phyloP scores from a whole-genome alignment of 208 protist species.

The Crithidia acanthocephali region DNA sequence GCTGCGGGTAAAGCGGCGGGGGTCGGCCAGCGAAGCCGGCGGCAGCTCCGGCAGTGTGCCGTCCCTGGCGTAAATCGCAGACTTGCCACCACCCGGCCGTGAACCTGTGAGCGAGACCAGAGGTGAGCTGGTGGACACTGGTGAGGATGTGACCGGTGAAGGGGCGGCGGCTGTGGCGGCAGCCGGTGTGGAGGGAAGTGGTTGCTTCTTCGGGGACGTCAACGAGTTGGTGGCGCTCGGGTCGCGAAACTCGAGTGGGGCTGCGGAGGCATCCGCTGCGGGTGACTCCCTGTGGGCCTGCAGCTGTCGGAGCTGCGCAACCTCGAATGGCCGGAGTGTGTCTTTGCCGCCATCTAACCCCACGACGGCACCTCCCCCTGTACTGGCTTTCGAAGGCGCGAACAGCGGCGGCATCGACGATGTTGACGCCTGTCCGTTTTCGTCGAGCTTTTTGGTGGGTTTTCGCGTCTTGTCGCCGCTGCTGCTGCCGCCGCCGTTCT shows the following conservation, averaged over 20 bases:
- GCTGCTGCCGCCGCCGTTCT: neutral
- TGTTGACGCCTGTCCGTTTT: neutral
- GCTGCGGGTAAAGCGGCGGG: neutral
- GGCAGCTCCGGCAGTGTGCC: slow-evolving; percentile 13
- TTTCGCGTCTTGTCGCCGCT: neutral
- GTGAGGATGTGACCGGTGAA: neutral
- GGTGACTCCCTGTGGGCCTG: neutral
- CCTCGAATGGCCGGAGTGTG: slow-evolving; percentile 30
- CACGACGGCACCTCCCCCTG: neutral
- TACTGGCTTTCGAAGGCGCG: neutral
- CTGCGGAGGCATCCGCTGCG: neutral
- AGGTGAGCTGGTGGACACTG: neutral
- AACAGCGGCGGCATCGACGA: slow-evolving; percentile 12
- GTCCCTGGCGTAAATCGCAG: slow-evolving; percentile 24
- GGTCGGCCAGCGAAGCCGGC: slow-evolving; percentile 25
- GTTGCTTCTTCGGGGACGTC: slow-evolving; percentile 13
- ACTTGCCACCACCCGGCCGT: neutral
- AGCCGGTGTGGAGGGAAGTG: neutral
- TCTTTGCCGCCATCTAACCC: neutral
- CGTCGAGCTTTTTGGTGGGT: neutral
- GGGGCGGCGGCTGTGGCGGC: neutral
- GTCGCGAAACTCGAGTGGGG: slow-evolving; percentile 23
- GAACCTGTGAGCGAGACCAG: neutral
- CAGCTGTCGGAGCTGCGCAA: slow-evolving; percentile 9
- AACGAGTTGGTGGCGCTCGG: slow-evolving; percentile 18